phyloP scores from a whole-genome alignment of 1,284 basidiomycete species.

The Cryptococcus maquisensis region DNA sequence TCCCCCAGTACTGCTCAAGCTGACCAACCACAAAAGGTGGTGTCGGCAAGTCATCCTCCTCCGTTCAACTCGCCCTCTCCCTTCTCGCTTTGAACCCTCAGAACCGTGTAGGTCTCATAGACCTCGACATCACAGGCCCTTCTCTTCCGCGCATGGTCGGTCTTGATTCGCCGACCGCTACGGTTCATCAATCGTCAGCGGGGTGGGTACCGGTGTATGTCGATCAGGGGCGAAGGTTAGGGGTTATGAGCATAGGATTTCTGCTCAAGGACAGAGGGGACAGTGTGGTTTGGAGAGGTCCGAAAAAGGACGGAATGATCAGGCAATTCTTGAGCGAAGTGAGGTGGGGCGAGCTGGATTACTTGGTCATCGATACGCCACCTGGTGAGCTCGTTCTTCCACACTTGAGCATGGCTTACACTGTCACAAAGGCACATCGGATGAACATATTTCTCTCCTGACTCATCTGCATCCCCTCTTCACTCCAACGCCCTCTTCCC shows the following conservation, averaged over 20 bases:
- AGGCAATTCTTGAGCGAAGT: conserved; percentile 95
- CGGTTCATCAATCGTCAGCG: conserved; percentile 83
- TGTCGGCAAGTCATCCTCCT: conserved; percentile 95
- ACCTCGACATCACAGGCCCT: conserved; percentile 94
- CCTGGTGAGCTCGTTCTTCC: conserved; percentile 62
- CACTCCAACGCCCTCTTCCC: conserved; percentile 51
- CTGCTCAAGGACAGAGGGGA: conserved; percentile 84
- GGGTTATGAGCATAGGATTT: conserved; percentile 97
- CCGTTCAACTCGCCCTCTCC: conserved; percentile 85
- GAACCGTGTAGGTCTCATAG: conserved; percentile 78
- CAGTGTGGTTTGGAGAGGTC: conserved; percentile 95
- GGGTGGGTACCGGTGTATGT: conserved; percentile 99
- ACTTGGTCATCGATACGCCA: conserved; percentile 94
- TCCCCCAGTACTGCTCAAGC: background rate
- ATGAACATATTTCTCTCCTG: conserved; percentile 93
- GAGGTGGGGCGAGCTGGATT: conserved; percentile 93
- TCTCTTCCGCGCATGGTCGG: conserved; percentile 97
- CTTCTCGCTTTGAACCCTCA: conserved; percentile 62
- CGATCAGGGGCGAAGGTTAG: conserved; percentile 67
- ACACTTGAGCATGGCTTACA: background rate
- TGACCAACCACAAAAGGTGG: conserved; percentile 57
- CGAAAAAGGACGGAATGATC: conserved; percentile 99
- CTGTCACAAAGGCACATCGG: conserved; percentile 72
- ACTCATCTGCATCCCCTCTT: conserved; percentile 88
- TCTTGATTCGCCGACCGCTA: conserved; percentile 61